Conservation (phyloP, 306 rosid genomes). For the Prinsepia uniflora region DNA sequence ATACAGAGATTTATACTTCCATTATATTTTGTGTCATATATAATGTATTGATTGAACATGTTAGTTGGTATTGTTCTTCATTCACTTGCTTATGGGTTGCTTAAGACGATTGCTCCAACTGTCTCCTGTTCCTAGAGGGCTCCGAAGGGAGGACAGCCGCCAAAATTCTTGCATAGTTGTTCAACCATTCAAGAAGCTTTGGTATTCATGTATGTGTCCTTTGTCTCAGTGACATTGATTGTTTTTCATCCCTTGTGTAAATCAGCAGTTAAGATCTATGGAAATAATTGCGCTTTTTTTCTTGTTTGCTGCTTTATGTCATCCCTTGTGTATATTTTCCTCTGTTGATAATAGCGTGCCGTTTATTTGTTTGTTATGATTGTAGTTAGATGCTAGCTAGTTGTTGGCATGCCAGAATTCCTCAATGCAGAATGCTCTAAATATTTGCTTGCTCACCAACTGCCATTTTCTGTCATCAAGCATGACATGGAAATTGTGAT, state of each 20-base stretch:
- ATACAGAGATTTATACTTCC: not conserved
- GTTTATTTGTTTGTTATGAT: not conserved
- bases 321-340: too few relatives aligned
- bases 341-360: not conserved
- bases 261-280: not conserved
- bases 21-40: not conserved
- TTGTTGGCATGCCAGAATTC: not conserved
- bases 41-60: not conserved
- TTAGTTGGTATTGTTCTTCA: not conserved
- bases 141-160: too few relatives aligned
- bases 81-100: not conserved
- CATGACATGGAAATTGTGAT: not conserved
- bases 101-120: not conserved
- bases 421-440: not conserved
- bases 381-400: not conserved
- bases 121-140: too few relatives aligned
- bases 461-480: too few relatives aligned
- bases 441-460: not conserved
- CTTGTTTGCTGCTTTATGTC: too few relatives aligned
- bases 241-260: not conserved
- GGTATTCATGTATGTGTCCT: not conserved
- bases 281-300: not conserved
- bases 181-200: not conserved
- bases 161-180: not conserved
- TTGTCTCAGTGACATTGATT: not conserved